Evolutionary conservation across 345 rosid species (phyloP), one percentile per base, ranked within the genome.

Genomic region (Lumnitzera littorea): DNA sequence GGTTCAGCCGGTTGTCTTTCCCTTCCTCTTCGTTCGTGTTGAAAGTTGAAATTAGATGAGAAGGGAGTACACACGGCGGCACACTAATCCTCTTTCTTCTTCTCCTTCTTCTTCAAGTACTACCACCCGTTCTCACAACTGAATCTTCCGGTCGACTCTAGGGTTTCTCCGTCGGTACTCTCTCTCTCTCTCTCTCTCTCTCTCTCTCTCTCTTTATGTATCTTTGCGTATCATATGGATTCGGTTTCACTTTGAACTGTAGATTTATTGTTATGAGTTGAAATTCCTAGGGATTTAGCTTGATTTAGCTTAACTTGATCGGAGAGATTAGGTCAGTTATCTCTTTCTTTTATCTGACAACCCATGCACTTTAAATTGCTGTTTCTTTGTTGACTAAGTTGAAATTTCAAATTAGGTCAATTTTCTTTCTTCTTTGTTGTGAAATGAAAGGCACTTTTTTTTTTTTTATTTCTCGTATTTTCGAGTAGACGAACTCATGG

Each of bases 1-100:
- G 74, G 77, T 51, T 64, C 16, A 29, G 46, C 77, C 79, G 62
- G 78, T 78, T 58, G 24, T 61, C 63, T 41, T n/a, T 9, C 31
- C 5, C 2, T 36, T 36, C 7, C 43, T 36, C 43, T 36, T 36
- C 7, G 1, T 36, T 36, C 43, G 4, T 62, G 50, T 49, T 57
- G 51, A 50, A 61, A 20, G 13, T 8, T 12, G 16, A 2, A 62
- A 62, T 56, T 47, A 29, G 41, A 51, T 9, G 62, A 27, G 4
- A 27, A 52, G 16, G 2, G 15, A 12, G 13, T 46, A 15, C 13
- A 55, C 43, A 36, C 43, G 1, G 12, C 24, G 16, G 1, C 12
- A 48, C 57, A 12, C 64, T 24, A 15, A 48, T 14, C 63, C 31
- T 60, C 53, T 1, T 8, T 50, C 20, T 54, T 64, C 58, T 31